These are phyloP conservation scores for Prunella vulgaris DNA, from an alignment of 257 asterid genomes.

Conservation along the genomic window DNA sequence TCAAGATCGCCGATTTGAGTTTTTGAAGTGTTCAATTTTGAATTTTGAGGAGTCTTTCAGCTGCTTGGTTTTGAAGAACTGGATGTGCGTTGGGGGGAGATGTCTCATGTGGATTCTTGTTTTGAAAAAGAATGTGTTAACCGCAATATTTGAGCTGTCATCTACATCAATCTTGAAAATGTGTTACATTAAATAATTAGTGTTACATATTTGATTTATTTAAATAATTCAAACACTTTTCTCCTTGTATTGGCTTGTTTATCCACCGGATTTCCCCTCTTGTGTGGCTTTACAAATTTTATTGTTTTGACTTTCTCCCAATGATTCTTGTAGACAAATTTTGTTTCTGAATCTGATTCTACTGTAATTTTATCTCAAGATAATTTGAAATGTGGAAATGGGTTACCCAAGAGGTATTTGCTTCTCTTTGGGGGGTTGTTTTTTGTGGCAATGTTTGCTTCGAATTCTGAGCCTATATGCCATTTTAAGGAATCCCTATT, in stretches of 20 bases:
- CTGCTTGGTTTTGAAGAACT: constrained; percentile 20
- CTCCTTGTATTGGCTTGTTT: neutral
- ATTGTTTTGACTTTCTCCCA: neutral
- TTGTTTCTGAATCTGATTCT: constrained; percentile 10
- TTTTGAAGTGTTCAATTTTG: constrained; percentile 18
- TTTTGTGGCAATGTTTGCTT: constrained; percentile 6
- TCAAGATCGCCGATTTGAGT: constrained; percentile 21
- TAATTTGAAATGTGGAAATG: constrained; percentile 10
- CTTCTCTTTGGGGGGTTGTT: neutral
- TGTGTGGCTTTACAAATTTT: neutral
- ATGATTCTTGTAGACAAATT: constrained; percentile 2
- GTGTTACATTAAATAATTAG: neutral
- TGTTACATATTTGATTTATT: neutral
- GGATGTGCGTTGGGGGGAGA: constrained; percentile 3
- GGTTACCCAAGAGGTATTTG: neutral
- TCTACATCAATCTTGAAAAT: neutral
- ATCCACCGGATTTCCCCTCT: neutral
- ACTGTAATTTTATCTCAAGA: neutral
- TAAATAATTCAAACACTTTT: neutral
- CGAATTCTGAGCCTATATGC: constrained; percentile 1
- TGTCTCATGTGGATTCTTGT: neutral
- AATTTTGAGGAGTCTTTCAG: constrained; percentile 25
- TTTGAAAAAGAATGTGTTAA: constrained; percentile 16
- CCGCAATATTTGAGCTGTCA: constrained; percentile 9
- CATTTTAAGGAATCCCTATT: constrained; percentile 5